Conservation (phyloP, 352 stramenopile genomes). For the Pythium phragmitis region DNA sequence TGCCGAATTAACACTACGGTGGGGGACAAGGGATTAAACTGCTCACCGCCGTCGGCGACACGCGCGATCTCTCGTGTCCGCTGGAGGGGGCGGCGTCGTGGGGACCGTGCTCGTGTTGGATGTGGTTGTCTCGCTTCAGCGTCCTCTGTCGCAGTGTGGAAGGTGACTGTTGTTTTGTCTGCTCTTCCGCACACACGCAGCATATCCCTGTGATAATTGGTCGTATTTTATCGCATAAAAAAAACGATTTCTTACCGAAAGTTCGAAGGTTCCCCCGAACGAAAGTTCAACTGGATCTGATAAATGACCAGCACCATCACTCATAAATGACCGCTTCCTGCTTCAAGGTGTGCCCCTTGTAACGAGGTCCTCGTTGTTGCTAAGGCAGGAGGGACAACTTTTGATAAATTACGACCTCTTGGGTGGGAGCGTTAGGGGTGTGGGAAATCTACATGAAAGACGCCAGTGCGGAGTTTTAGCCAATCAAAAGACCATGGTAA, state of each 20-base stretch:
- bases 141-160: slow-evolving; percentile 23
- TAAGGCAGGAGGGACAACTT: not conserved
- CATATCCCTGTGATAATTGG: slow-evolving; percentile 27
- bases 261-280: slow-evolving; percentile 28
- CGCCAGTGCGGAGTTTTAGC: slow-evolving; percentile 4
- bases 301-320: slow-evolving; percentile 31
- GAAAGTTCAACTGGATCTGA: slow-evolving; percentile 36
- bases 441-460: slow-evolving; percentile 13
- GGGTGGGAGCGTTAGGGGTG: slow-evolving; percentile 22
- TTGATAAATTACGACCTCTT: not conserved
- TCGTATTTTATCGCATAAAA: slow-evolving; percentile 29
- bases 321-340: slow-evolving; percentile 26
- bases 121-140: not conserved
- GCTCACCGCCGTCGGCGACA: not conserved
- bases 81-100: not conserved
- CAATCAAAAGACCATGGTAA: slow-evolving; percentile 7
- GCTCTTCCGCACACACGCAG: slow-evolving; percentile 26
- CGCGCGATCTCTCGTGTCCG: not conserved
- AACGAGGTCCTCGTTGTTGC: no score
- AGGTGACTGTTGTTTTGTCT: slow-evolving; percentile 24
- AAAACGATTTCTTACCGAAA: slow-evolving; percentile 28
- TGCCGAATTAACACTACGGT: not conserved
- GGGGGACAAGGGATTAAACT: not conserved
- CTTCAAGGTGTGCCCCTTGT: slow-evolving; percentile 17
- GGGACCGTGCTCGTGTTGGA: not conserved